Evolutionary conservation across 768 basidiomycete genomes (phyloP), one percentile per base, ranked within the genome.

Genomic region (Tulasnella sp.): DNA sequence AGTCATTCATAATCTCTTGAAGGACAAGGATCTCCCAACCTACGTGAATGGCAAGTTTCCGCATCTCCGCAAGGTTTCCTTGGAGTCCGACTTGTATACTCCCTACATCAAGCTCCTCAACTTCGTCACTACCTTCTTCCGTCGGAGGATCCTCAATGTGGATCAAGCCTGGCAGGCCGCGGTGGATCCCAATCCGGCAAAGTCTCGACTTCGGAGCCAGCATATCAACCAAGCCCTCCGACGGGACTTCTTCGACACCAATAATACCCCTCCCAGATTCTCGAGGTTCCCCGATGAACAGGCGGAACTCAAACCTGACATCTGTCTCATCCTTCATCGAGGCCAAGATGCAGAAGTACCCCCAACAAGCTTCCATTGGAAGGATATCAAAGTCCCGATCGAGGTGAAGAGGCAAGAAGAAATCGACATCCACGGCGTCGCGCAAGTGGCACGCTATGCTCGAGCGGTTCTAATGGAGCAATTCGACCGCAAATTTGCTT

Each of bases 301-400:
- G 15, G 25, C n/a, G 40, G 29, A 72, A 4, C 40, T n/a, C 40
- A 72, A 34, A 22, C 71, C 71, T 25, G 71, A 72, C 40, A 22
- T 72, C 6, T 15, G 6, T 25, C 71, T 72, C 42, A n/a, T 72
- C 25, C n/a, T 40, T n/a, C 29, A 45, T 7, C 15, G 36, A 7
- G 19, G 19, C 71, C 17, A 39, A 9, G 19, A 29, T 25, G n/a
- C 31, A 52, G n/a, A 49, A 19, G 22, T 34, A 6, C 19, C 45
- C 22, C 37, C 22, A 37, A 12, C 17, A n/a, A 17, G 25, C 6
- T n/a, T 71, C 19, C 17, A 29, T 22, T 45, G 71, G 42, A 39
- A 72, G 22, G 42, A 45, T 22, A 15, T 72, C 36, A 72, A 72
- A 40, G 40, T 72, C 14, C n/a, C 71, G 22, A 72, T 72, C 71